Conservation (phyloP, 768 basidiomycete species). For the Russula griseocarnosa region DNA sequence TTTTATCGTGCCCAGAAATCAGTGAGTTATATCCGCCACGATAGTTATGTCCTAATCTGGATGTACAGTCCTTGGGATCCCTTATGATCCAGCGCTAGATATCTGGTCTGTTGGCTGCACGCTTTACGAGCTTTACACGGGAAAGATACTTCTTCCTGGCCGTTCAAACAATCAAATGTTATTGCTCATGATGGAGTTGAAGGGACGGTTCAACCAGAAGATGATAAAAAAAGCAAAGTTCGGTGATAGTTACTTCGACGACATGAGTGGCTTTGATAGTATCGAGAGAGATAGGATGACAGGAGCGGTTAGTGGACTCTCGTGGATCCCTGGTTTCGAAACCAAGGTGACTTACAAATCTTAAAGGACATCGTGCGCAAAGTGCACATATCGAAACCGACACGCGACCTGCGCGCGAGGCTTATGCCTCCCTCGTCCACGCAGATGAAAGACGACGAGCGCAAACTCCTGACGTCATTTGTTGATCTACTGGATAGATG, state of each 20-base stretch:
- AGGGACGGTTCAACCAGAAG: constrained; percentile 88
- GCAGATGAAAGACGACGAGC: constrained; percentile 87
- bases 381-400: constrained; percentile 78
- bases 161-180: constrained; percentile 98
- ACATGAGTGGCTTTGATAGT: constrained; percentile 80
- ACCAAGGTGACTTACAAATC: constrained; percentile 23
- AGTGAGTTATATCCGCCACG: constrained; percentile 51
- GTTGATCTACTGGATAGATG: constrained; percentile 92
- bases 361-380: constrained; percentile 76
- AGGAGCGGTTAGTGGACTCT: constrained; percentile 59
- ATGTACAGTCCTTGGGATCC: constrained; percentile 79
- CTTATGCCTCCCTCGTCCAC: constrained; percentile 75
- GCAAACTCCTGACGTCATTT: constrained; percentile 71
- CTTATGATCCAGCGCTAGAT: constrained; percentile 91
- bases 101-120: constrained; percentile 98
- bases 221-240: constrained; percentile 95
- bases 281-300: constrained; percentile 82
- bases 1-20: constrained; percentile 99
- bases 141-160: constrained; percentile 96
- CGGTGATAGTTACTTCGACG: constrained; percentile 90
- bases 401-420: constrained; percentile 74
- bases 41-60: constrained; percentile 11
- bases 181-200: constrained; percentile 95
- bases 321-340: constrained; percentile 2
- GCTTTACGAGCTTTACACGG: constrained; percentile 91